A percentile compares a stretch with the other conserved stretches of the same genome.
Evolutionary conservation across 1,284 basidiomycete genomes (phyloP).

Genomic region (Cutaneotrichosporon cutaneum): DNA sequence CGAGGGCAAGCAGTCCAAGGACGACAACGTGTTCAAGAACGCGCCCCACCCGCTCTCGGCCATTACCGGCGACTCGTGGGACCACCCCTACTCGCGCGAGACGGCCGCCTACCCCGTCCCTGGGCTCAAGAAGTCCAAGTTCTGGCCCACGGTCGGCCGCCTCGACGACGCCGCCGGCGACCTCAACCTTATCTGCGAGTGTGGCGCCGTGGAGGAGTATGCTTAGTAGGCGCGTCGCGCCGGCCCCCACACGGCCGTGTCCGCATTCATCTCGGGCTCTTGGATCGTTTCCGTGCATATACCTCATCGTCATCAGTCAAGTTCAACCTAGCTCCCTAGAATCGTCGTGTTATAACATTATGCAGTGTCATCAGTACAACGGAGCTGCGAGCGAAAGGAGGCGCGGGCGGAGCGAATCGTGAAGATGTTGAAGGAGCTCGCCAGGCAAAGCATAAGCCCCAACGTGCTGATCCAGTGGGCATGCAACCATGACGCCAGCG

Average conservation of each 20-base stretch:
- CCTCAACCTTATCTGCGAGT: conserved; percentile 66
- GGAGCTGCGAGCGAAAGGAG: background rate
- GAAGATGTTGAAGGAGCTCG: background rate
- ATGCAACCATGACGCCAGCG: no score
- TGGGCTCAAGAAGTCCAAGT: conserved; percentile 78
- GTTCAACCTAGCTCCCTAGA: conserved; percentile 6
- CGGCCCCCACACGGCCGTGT: background rate
- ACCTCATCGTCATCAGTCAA: conserved; percentile 4
- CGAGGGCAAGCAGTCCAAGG: conserved; percentile 73
- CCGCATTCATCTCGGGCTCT: conserved; percentile 11
- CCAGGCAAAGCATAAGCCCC: no score
- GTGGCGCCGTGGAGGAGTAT: conserved; percentile 78
- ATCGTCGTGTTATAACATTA: conserved; percentile 13
- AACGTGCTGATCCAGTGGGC: no score
- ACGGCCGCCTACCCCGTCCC: conserved; percentile 79
- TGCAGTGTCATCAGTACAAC: conserved; percentile 2
- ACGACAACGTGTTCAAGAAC: conserved; percentile 85
- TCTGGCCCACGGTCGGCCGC: conserved; percentile 87
- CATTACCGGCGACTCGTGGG: conserved; percentile 77
- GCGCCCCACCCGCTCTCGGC: conserved; percentile 86
- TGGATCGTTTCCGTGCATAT: background rate
- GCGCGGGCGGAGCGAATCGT: background rate
- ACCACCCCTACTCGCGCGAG: conserved; percentile 79
- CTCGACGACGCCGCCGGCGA: conserved; percentile 69
- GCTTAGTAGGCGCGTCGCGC: conserved; percentile 23